These are phyloP conservation scores for Alliaria petiolata DNA, from an alignment of 345 rosid species.

Conservation along the genomic window DNA sequence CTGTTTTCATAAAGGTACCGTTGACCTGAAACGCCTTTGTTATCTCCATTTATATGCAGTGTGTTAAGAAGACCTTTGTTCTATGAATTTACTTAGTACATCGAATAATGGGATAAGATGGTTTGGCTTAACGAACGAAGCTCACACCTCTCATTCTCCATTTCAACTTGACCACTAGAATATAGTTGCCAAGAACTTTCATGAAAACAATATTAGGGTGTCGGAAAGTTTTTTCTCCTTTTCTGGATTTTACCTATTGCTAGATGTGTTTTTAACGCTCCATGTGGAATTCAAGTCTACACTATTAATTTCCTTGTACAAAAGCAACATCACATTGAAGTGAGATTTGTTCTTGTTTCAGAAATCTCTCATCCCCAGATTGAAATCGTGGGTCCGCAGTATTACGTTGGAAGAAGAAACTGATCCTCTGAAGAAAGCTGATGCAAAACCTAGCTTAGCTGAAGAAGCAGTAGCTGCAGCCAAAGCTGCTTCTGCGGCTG, in stretches of 20 bases:
- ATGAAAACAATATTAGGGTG: not conserved
- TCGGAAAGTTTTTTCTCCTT: not conserved
- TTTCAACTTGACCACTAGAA: not conserved
- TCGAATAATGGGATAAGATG: not conserved
- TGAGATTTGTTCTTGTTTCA: conserved; percentile 38
- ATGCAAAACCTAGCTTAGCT: conserved; percentile 62
- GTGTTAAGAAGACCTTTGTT: not conserved
- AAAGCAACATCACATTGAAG: conserved; percentile 3
- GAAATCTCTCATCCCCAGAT: conserved; percentile 71
- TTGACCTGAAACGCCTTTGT: not conserved
- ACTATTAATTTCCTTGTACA: not conserved
- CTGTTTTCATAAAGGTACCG: conserved; percentile 66
- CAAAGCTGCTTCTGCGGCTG: conserved; percentile 87
- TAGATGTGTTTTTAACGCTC: not conserved
- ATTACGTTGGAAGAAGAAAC: conserved; percentile 75
- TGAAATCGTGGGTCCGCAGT: conserved; percentile 87
- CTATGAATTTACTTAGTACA: not conserved
- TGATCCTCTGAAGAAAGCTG: conserved; percentile 39
- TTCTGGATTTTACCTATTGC: not conserved
- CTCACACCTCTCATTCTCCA: not conserved
- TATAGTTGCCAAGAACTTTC: not conserved
- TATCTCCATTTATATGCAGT: not conserved
- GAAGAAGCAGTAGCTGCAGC: conserved; percentile 97
- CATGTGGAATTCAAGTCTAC: not conserved
- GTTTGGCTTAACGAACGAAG: not conserved